Base-by-base conservation (phyloP, 768 basidiomycete genomes). In the Boletus rex-veris region DNA sequence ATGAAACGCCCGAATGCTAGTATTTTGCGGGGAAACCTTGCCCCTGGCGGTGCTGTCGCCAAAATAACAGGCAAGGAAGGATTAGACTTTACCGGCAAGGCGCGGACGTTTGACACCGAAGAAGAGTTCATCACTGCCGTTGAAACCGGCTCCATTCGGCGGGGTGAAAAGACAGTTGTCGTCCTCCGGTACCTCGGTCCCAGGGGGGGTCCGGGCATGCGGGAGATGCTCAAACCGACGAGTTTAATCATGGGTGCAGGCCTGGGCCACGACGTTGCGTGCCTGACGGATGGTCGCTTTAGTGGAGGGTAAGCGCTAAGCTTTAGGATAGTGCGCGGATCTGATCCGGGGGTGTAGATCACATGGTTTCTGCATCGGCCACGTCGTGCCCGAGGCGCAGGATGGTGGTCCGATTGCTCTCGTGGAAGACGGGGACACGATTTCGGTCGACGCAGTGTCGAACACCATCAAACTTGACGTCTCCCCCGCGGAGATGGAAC, bases 241-340 rank as follows among this genome's bases (percentile, higher is more conserved):
- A 92, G 91, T 75, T 70, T 98, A 65, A 94, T 99, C 71, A 98
- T 99, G 92, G 97, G 97, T 51, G 97, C 97, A 12, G 97, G 97
- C 11, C 80, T 98, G 11, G 97, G 97, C 11, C 76, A 88, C 60
- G 96, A 98, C 62, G 97, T 98, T 45, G 96, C 96, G 37, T 98
- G 92, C 71, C 73, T 99, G 60, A 99, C 97, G 16, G 96, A 99
- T 73, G 97, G 97, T 47, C 85, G 97, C 60, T 99, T 99, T 78
- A 92, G 90, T 69, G 95, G 95, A 76, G 95, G 95, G 93, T 97
- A 64, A 73, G 86, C 78, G 95, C 92, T 96, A 64, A 73, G 86
- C 78, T 39, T 52, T 60, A 58, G 49, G 38, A 35, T 54, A 47
- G 52, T 53, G 53, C 45, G 50, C 16, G 21, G 55, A 44, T 40